Evolutionary conservation across 345 rosid species (phyloP), one percentile per base, ranked within the genome.

Genomic region (Trapa bicornis): DNA sequence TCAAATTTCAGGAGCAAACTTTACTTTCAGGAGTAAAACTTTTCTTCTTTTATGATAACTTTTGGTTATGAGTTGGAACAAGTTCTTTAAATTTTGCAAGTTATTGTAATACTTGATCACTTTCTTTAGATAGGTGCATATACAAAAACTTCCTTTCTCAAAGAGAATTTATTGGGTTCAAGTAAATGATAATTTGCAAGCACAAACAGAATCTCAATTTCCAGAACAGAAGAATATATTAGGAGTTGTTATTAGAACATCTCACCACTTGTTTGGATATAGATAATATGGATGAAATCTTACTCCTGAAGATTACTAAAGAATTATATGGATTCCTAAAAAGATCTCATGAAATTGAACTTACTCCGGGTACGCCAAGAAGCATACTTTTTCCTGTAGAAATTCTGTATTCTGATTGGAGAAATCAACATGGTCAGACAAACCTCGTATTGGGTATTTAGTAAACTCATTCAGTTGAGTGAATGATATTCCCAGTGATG

Each of bases 281-380:
- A 58, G 38, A 22, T n/a, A 54, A 54, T 1, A 22, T 10, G 22
- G 33, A 4, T 54, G 11, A n/a, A 54, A 54, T n/a, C 60, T 8
- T 54, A 5, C 8, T 17, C 22, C 35, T n/a, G 32, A 54, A n/a
- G 33, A 54, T 54, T 22, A 54, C 17, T 54, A 35, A 5, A 54
- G 35, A 54, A 33, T 32, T 33, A 58, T 12, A 38, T 11, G 37
- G 62, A 57, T 17, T 57, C 54, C 32, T 57, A 6, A 33, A 32
- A 35, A 58, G 63, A 38, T 58, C 33, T 2, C 9, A 4, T 16
- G 36, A 65, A 39, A 43, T 36, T 47, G 71, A 64, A 77, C 91
- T 77, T 76, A 86, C 91, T 86, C 82, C 29, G 79, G 79, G 53
- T 85, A 75, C 57, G 74, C 82, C 63, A 86, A 45, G 58, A 82